Evolutionary conservation across 805 yeast species (phyloP), one percentile per base, ranked within the genome.

Genomic region (Ogataea pilisensis): DNA sequence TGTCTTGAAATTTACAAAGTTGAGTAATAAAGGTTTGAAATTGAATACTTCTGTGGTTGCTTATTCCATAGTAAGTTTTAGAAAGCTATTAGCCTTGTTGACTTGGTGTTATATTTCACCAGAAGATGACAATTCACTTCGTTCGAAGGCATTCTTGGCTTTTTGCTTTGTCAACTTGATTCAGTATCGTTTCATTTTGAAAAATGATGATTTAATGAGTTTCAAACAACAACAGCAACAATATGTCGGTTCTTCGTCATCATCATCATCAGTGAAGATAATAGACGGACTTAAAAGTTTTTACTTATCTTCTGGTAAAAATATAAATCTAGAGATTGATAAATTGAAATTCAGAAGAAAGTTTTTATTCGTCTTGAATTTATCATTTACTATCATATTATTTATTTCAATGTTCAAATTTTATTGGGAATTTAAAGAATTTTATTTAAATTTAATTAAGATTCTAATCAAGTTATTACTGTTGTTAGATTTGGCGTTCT

Each of bases 91-190:
- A 8, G 53, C 61, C 2, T 45, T 63, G n/a, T 35, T 50, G 8
- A 48, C 54, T 33, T 57, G 59, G 57, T 48, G 53, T 8, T 60
- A 54, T 41, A 50, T 61, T 2, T 50, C 65, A 0, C 41, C 45
- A 7, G 54, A 52, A 8, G 66, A 61, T 37, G 53, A 60, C 30
- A 46, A 50, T 26, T 49, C 61, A 2, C 31, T 50, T 3, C 64
- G 56, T 39, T 39, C 42, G n/a, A 58, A 58, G 34, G 57, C 60
- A 1, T 51, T 60, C 31, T 19, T 57, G n/a, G 44, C 46, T 12
- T 58, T 51, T 33, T 45, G 57, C 34, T 21, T 52, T 13, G 42
- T 56, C 22, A 57, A 44, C 34, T 36, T 52, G 33, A 44, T 60
- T 17, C 64, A 60, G 26, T 51, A 50, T 37, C 36, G 57, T 21